These are phyloP conservation scores for Colletotrichum coccodes DNA, from an alignment of 2,329 filamentous ascomycete species.

Conservation along the genomic window DNA sequence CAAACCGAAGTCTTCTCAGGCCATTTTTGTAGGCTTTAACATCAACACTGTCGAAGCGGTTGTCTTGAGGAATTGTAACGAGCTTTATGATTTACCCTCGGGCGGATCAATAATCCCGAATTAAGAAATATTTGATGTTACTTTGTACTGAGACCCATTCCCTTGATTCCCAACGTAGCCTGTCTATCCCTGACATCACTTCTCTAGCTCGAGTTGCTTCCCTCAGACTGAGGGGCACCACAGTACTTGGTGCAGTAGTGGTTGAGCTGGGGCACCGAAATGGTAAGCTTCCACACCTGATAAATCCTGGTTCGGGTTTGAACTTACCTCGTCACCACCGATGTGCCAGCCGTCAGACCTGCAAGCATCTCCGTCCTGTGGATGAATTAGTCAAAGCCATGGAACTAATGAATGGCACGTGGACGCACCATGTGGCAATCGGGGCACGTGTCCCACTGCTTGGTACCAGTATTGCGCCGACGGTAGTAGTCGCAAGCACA, in stretches of 20 bases:
- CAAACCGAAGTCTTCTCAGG: too few species aligned
- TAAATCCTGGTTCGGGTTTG: too few species aligned
- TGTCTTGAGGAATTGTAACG: too few species aligned
- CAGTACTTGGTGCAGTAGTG: constrained; percentile 34
- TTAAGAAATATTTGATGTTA: too few species aligned
- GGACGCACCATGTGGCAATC: constrained; percentile 15
- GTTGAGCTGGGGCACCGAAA: background rate
- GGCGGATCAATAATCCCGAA: too few species aligned
- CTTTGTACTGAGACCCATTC: too few species aligned
- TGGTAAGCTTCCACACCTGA: background rate
- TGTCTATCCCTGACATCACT: too few species aligned
- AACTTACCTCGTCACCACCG: constrained; percentile 28
- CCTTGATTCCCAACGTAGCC: too few species aligned
- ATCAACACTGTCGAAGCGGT: too few species aligned
- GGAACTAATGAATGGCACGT: background rate
- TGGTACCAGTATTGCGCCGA: constrained; percentile 31
- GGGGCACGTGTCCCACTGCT: constrained; percentile 31
- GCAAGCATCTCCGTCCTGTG: constrained; percentile 21
- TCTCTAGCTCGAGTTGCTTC: background rate
- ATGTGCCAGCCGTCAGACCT: constrained; percentile 26
- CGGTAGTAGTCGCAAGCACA: constrained; percentile 27
- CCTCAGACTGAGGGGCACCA: constrained; percentile 18
- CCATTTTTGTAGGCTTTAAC: too few species aligned
- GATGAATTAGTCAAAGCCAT: background rate
- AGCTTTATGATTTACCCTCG: too few species aligned